Conservation (phyloP, 2,329 filamentous ascomycete species). For the Cercospora nicotianae region DNA sequence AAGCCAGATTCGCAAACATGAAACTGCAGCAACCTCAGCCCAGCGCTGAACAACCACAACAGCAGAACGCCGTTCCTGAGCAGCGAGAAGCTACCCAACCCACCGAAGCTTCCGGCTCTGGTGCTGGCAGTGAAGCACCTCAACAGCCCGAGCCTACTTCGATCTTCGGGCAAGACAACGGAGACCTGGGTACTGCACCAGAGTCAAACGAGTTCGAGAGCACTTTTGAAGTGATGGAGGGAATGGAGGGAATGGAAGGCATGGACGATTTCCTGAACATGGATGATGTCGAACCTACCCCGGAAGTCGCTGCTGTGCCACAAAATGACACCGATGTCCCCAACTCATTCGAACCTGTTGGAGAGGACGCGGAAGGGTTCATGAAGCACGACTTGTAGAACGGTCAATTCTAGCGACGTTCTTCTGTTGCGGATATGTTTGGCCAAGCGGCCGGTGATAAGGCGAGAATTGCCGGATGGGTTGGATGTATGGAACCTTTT, state of each 20-base stretch:
- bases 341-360: constrained; percentile 22
- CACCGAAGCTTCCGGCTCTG: constrained; percentile 1
- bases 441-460: not conserved
- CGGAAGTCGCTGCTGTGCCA: constrained; percentile 7
- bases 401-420: not conserved
- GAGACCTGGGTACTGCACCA: not conserved
- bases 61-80: constrained; percentile 6
- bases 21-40: constrained; percentile 28
- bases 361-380: constrained; percentile 33
- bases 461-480: not conserved
- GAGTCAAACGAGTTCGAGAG: constrained; percentile 12
- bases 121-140: not conserved
- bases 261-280: constrained; percentile 16
- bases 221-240: constrained; percentile 12
- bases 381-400: constrained; percentile 35
- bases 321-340: constrained; percentile 10
- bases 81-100: constrained; percentile 9
- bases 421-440: not conserved
- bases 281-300: constrained; percentile 11
- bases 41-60: constrained; percentile 9
- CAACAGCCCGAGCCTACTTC: constrained; percentile 11
- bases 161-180: constrained; percentile 10
- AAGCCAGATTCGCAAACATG: constrained; percentile 53
- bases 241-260: constrained; percentile 15
- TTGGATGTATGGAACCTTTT: not conserved